Percentiles rank a stretch among this genome's conserved stretches.
These are phyloP conservation scores for Clavispora carvajalis DNA, from an alignment of 805 yeast genomes.

Conservation along the genomic window DNA sequence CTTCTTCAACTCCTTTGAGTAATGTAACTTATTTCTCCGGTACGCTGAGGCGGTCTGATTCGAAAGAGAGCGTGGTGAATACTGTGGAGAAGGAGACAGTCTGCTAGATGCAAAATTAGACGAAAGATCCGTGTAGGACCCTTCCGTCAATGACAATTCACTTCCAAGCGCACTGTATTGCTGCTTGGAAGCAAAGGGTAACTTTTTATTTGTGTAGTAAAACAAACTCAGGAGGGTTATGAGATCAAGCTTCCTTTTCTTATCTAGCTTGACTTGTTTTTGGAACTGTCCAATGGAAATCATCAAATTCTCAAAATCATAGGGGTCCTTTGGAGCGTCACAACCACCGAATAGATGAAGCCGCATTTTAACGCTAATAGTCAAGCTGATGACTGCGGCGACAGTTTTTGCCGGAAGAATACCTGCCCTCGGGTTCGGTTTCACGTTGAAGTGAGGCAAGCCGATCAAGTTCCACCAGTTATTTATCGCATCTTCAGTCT, in stretches of 20 bases:
- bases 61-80: neutral
- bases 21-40: conserved; percentile 25
- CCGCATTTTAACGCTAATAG: conserved; percentile 65
- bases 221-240: conserved; percentile 42
- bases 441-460: conserved; percentile 36
- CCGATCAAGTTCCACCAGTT: conserved; percentile 86
- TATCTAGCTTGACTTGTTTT: conserved; percentile 53
- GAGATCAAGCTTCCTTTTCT: conserved; percentile 51
- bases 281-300: conserved; percentile 72
- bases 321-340: conserved; percentile 77
- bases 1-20: conserved; percentile 41
- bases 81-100: neutral
- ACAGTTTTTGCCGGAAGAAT: conserved; percentile 62
- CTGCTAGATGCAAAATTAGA: neutral
- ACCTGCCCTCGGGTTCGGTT: conserved; percentile 47
- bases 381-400: conserved; percentile 74
- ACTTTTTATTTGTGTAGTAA: conserved; percentile 29
- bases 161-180: conserved; percentile 8
- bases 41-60: conserved; percentile 13
- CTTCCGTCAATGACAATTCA: conserved; percentile 8
- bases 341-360: conserved; percentile 31
- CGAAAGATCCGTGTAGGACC: conserved; percentile 2
- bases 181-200: conserved; percentile 18
- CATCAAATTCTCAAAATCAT: conserved; percentile 67
- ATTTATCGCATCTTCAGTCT: conserved; percentile 64